A percentile compares a stretch with the other conserved stretches of the same genome.
Conservation (phyloP, 768 basidiomycete species). For the Tulasnella calospora region DNA sequence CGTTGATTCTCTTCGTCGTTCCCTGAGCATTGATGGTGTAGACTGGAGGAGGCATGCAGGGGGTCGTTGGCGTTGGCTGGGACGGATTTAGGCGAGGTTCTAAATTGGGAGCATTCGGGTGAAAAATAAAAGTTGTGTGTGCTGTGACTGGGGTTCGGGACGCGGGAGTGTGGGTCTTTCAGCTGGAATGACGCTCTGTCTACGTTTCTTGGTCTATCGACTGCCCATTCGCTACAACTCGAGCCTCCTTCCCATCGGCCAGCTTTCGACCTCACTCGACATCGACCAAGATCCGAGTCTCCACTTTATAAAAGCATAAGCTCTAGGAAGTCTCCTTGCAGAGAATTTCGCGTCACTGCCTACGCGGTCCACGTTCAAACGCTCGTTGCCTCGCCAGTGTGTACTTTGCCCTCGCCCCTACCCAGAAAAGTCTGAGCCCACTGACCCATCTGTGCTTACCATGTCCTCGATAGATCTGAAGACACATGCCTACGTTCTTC, state of each 20-base stretch:
- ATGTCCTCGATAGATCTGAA: neutral
- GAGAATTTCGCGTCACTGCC: constrained; percentile 10
- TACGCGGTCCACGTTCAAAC: neutral
- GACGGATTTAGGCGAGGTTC: neutral
- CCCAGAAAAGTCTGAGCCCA: neutral
- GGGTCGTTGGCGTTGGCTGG: neutral
- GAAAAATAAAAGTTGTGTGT: neutral
- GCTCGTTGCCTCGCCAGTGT: neutral
- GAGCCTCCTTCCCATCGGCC: neutral
- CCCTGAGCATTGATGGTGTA: neutral
- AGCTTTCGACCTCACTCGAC: neutral
- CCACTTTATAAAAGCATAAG: neutral
- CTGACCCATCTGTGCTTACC: neutral
- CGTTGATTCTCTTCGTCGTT: neutral
- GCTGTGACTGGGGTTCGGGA: neutral
- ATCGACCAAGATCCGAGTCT: neutral
- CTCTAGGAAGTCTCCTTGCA: constrained; percentile 1
- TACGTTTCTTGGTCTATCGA: neutral
- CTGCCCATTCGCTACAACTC: neutral
- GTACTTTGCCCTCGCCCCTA: neutral
- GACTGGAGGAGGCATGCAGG: neutral
- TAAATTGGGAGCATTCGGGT: neutral
- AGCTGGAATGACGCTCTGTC: constrained; percentile 6
- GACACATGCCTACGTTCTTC: constrained; percentile 25
- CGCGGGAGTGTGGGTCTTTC: neutral